Evolutionary conservation across 805 yeast species (phyloP).

Genomic region (Maudiozyma saulgeensis): DNA sequence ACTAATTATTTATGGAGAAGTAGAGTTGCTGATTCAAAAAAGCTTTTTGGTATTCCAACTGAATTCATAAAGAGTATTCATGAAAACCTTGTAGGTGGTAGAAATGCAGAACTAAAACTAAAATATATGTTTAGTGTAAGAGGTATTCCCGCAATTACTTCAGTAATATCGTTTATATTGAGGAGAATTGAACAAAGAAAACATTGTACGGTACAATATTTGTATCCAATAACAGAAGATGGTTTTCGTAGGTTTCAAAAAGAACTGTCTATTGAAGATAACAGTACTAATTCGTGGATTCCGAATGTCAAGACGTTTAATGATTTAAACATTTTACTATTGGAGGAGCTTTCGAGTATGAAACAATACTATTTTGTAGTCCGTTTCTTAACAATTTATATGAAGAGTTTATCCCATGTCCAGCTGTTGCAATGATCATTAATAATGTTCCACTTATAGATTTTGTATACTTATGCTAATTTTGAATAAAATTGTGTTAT

Average conservation of each 20-base stretch:
- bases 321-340: constrained; percentile 36
- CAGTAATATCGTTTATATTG: constrained; percentile 6
- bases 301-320: constrained; percentile 27
- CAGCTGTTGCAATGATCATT: not conserved
- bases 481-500: not conserved
- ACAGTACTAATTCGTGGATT: constrained; percentile 7
- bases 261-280: not conserved
- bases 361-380: constrained; percentile 42
- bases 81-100: constrained; percentile 10
- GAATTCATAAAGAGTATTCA: constrained; percentile 12
- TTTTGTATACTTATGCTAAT: not conserved
- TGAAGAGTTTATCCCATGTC: constrained; percentile 36
- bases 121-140: constrained; percentile 16
- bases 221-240: constrained; percentile 13
- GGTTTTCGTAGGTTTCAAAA: constrained; percentile 13
- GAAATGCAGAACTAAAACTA: constrained; percentile 3
- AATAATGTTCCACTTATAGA: not conserved
- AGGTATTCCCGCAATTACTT: constrained; percentile 21
- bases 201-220: constrained; percentile 3
- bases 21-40: constrained; percentile 11
- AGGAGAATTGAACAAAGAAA: constrained; percentile 7
- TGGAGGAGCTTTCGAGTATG: constrained; percentile 29
- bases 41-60: constrained; percentile 16
- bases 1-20: constrained; percentile 28
- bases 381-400: constrained; percentile 42